Evolutionary conservation across 1,139 yeast species (phyloP).

Genomic region (Sugiyamaella sp.): DNA sequence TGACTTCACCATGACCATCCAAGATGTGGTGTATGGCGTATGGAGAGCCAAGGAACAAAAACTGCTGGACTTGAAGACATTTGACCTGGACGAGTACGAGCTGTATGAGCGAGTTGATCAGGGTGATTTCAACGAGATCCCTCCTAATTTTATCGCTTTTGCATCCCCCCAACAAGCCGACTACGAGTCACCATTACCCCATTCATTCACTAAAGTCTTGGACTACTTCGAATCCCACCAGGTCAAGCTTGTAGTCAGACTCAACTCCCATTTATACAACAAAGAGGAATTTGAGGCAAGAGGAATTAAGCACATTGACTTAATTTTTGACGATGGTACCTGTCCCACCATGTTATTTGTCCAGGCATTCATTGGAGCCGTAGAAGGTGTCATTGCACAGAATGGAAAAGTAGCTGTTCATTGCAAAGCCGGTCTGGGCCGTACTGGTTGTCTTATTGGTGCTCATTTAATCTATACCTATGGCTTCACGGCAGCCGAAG

Average conservation of each 20-base stretch:
- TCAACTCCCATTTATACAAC: constrained; percentile 89
- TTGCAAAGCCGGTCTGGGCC: constrained; percentile 96
- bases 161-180: constrained; percentile 90
- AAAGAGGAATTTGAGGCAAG: constrained; percentile 78
- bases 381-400: constrained; percentile 78
- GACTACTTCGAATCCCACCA: constrained; percentile 70
- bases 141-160: constrained; percentile 94
- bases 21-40: constrained; percentile 91
- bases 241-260: constrained; percentile 86
- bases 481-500: constrained; percentile 96
- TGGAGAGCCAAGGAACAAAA: constrained; percentile 98
- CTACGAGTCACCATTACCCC: constrained; percentile 38
- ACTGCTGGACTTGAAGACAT: constrained; percentile 81
- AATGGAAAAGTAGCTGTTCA: constrained; percentile 97
- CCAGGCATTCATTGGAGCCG: constrained; percentile 90
- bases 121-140: constrained; percentile 90
- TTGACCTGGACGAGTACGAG: constrained; percentile 89
- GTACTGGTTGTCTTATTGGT: constrained; percentile 97
- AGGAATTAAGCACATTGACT: constrained; percentile 86
- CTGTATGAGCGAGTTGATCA: constrained; percentile 94
- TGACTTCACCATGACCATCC: constrained; percentile 89
- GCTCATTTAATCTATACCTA: constrained; percentile 95
- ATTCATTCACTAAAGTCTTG: constrained; percentile 69
- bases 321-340: constrained; percentile 97
- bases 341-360: constrained; percentile 95